Conservation (phyloP, 805 yeast species). For the Saccharomycodes ludwigii region DNA sequence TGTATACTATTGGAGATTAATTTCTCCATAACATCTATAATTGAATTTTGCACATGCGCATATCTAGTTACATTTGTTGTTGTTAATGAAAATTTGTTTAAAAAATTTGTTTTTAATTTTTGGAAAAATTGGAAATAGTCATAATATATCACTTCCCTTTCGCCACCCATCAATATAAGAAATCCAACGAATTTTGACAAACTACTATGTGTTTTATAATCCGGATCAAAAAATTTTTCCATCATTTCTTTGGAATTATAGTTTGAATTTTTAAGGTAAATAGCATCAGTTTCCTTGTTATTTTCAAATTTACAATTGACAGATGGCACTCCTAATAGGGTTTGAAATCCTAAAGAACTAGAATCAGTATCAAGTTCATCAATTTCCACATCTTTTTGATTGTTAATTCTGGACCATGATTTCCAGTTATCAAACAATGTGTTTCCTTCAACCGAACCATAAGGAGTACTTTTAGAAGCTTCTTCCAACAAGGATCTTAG, state of each 20-base stretch:
- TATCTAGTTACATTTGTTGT: not conserved
- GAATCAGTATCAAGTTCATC: slow-evolving; percentile 36
- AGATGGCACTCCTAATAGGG: slow-evolving; percentile 56
- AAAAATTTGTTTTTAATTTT: not conserved
- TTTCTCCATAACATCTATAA: slow-evolving; percentile 21
- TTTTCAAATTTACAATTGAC: slow-evolving; percentile 34
- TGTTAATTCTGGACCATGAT: slow-evolving; percentile 11
- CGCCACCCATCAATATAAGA: slow-evolving; percentile 38
- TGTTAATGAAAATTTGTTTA: not conserved
- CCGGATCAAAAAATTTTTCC: slow-evolving; percentile 37
- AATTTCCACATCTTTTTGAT: slow-evolving; percentile 22
- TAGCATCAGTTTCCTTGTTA: slow-evolving; percentile 30
- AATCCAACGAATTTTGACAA: slow-evolving; percentile 51
- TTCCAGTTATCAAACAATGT: slow-evolving; percentile 40
- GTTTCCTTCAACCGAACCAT: slow-evolving; percentile 25
- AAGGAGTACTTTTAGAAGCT: slow-evolving; percentile 36
- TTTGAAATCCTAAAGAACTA: slow-evolving; percentile 49
- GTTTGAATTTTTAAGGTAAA: slow-evolving; percentile 39
- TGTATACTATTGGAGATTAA: slow-evolving; percentile 22
- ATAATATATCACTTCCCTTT: slow-evolving; percentile 40
- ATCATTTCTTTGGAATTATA: slow-evolving; percentile 51
- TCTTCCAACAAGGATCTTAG: slow-evolving; percentile 32
- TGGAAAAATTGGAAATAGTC: not conserved
- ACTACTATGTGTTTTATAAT: slow-evolving; percentile 39
- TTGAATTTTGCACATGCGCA: slow-evolving; percentile 34